Evolutionary conservation across 106 monocot species (phyloP), one percentile per base, ranked within the genome.

Genomic region (Agapanthus africanus): DNA sequence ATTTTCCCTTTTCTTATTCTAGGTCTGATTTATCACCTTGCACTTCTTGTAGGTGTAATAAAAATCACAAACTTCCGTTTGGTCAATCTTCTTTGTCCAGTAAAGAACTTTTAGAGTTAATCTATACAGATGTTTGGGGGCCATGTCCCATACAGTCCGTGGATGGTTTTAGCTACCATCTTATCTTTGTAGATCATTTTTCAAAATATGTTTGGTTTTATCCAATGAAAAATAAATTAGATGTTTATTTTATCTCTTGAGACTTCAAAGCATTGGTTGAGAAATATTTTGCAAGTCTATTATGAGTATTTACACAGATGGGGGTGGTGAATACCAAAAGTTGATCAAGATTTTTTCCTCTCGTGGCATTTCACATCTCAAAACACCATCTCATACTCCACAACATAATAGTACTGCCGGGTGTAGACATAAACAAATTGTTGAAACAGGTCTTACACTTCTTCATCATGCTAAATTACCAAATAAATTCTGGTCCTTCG

Each of bases 151-250:
- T 67, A 38, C 13, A 44, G 23, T 44, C 21, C 44, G 27, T 32
- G 26, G 46, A 67, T 67, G 25, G 26, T 44, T 42, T 10, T 11
- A 67, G 38, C 27, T 44, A 67, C 30, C 28, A 67, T 61, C 27
- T 34, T 11, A 60, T 32, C 31, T 61, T 61, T 61, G 61, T 61
- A 6, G 61, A 61, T 34, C 60, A 5, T 26, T 60, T 1, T 26
- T 30, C 32, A 33, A 61, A 61, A 13, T 61, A 61, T 28, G 31
- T 67, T 26, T 46, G 67, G 67, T 46, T 67, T 0, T 67, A 67
- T 46, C 67, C 67, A 0, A 40, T 67, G 41, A 27, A 25, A 41
- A 18, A 28, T 28, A 67, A 67, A 67, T 67, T 21, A 11, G 13
- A 67, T 28, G 26, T 46, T 30, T 11, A 16, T 1, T 8, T 15